These are phyloP conservation scores for Alternaria triticimaculans DNA, from an alignment of 2,329 filamentous ascomycete species.

Conservation along the genomic window DNA sequence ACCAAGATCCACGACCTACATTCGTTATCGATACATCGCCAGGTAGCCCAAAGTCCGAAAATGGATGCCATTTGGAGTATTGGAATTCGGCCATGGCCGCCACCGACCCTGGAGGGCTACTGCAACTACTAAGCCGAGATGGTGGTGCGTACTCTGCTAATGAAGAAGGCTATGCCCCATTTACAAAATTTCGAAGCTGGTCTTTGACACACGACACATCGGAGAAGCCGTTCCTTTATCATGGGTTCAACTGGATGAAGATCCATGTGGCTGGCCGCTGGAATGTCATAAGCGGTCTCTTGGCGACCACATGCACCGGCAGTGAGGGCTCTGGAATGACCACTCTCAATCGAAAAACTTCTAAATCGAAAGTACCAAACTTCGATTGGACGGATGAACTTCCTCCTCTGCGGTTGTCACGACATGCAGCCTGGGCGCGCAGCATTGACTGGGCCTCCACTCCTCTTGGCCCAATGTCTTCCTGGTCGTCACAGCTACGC, in stretches of 20 bases:
- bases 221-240: constrained; percentile 6
- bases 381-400: constrained; percentile 26
- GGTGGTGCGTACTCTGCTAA: background rate
- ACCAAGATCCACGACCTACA: constrained; percentile 27
- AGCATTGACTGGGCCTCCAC: constrained; percentile 75
- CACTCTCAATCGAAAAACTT: background rate
- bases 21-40: constrained; percentile 21
- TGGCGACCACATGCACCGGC: background rate
- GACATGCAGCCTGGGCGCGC: constrained; percentile 47
- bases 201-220: constrained; percentile 1
- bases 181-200: constrained; percentile 28
- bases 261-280: constrained; percentile 25
- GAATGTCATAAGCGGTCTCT: constrained; percentile 27
- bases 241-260: constrained; percentile 20
- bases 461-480: constrained; percentile 72
- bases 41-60: background rate
- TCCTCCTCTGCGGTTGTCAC: constrained; percentile 15
- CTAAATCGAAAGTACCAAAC: constrained; percentile 8
- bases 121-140: constrained; percentile 12
- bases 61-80: constrained; percentile 16
- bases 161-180: background rate
- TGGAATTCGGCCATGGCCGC: constrained; percentile 30
- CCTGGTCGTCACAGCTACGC: constrained; percentile 72
- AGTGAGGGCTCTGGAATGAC: background rate
- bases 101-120: constrained; percentile 12